Percentiles rank a stretch among this genome's conserved stretches.
phyloP scores from a whole-genome alignment of 768 basidiomycete genomes.

The Rhizopogon salebrosus region DNA sequence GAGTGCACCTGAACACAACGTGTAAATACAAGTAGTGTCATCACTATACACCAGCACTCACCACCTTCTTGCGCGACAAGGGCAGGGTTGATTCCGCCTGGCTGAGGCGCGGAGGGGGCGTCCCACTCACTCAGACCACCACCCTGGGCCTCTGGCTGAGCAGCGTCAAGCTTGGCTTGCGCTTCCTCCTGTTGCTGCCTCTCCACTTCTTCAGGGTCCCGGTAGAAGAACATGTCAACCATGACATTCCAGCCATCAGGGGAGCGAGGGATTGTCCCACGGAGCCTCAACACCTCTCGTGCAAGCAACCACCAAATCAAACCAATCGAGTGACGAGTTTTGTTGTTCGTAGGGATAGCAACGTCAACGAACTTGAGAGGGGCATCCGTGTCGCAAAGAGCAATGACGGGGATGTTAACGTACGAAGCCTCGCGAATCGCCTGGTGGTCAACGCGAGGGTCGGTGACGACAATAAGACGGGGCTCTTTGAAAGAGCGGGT shows the following conservation, averaged over 20 bases:
- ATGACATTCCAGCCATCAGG: constrained; percentile 96
- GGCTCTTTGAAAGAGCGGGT: constrained; percentile 99
- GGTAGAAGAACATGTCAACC: constrained; percentile 99
- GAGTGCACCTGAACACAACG: constrained; percentile 47
- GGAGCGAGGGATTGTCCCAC: constrained; percentile 89
- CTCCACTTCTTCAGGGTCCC: constrained; percentile 98
- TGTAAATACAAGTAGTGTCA: neutral
- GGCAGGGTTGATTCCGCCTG: constrained; percentile 73
- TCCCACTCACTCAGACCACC: constrained; percentile 65
- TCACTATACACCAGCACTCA: constrained; percentile 14
- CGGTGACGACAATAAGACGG: constrained; percentile 95
- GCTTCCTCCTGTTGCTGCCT: constrained; percentile 95
- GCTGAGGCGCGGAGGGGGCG: constrained; percentile 58
- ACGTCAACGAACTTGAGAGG: constrained; percentile 97
- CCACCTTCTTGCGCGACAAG: constrained; percentile 62
- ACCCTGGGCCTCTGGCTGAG: constrained; percentile 52
- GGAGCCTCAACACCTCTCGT: constrained; percentile 93
- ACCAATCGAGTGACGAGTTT: constrained; percentile 95
- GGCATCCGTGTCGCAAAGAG: constrained; percentile 97
- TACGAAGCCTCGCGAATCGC: constrained; percentile 99
- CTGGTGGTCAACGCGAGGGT: constrained; percentile 99
- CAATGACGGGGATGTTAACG: constrained; percentile 99
- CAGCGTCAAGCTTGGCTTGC: constrained; percentile 66
- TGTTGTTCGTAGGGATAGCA: constrained; percentile 99
- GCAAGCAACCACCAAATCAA: constrained; percentile 97